Evolutionary conservation across 305 asterid species (phyloP).

Genomic region (Fraxinus platypoda): DNA sequence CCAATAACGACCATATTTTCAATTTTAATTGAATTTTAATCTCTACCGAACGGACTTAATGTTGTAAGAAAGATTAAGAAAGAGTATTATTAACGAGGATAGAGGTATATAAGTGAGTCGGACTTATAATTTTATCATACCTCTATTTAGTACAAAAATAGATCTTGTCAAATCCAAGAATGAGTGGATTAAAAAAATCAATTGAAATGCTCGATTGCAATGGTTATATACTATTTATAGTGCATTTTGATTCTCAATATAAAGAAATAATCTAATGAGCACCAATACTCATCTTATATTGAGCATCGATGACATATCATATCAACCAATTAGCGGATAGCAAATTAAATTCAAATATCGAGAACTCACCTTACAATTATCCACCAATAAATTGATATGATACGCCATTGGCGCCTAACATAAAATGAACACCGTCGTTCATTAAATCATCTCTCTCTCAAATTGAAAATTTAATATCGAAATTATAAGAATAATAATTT

Average conservation of each 20-base stretch:
- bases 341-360: background rate
- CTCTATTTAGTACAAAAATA: background rate
- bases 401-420: background rate
- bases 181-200: background rate
- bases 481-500: background rate
- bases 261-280: background rate
- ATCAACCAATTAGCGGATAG: background rate
- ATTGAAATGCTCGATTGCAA: background rate
- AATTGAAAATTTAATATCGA: background rate
- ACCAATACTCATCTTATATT: no score
- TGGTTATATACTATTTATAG: background rate
- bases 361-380: background rate
- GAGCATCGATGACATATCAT: background rate
- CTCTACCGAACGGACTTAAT: no score
- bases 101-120: background rate
- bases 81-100: background rate
- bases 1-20: no score
- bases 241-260: background rate
- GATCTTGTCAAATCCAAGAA: background rate
- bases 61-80: background rate
- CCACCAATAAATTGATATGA: background rate
- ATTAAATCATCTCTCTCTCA: background rate
- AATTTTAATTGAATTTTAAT: no score
- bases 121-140: background rate
- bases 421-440: background rate